These are phyloP conservation scores for Scutellaria minor DNA, from an alignment of 257 asterid genomes.

Conservation along the genomic window DNA sequence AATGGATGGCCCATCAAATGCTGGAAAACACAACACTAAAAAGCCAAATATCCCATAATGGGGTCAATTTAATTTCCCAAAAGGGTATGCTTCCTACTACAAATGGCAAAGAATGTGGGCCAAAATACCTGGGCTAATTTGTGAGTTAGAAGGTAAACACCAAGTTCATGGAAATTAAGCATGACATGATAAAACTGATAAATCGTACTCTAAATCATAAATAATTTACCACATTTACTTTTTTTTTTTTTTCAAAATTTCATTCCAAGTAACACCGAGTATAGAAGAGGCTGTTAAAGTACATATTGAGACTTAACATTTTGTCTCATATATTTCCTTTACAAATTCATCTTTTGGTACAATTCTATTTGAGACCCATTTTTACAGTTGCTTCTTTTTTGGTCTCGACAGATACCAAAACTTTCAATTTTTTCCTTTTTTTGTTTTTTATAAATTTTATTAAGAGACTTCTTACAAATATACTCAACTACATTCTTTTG, in stretches of 20 bases:
- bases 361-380: slow-evolving; percentile 31
- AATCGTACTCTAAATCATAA: no score
- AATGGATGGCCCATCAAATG: no score
- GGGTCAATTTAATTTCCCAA: no score
- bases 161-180: no score
- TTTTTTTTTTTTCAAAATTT: neutral
- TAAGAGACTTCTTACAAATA: slow-evolving; percentile 43
- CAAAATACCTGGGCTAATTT: no score
- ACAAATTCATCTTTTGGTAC: slow-evolving; percentile 26
- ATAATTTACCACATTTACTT: neutral
- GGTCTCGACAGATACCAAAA: slow-evolving; percentile 35
- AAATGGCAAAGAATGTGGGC: no score
- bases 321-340: neutral
- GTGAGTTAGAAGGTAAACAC: no score
- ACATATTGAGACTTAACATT: neutral
- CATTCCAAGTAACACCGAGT: neutral
- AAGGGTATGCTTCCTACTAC: no score
- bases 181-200: no score
- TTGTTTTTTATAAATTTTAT: neutral
- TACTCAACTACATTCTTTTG: slow-evolving; percentile 34
- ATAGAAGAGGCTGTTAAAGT: neutral
- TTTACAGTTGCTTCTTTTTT: slow-evolving; percentile 41
- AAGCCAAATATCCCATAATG: no score
- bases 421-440: neutral
- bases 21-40: no score